A percentile compares a stretch with the other conserved stretches of the same genome.
phyloP scores from a whole-genome alignment of 148 eudicot species.

The Chenopodium album region DNA sequence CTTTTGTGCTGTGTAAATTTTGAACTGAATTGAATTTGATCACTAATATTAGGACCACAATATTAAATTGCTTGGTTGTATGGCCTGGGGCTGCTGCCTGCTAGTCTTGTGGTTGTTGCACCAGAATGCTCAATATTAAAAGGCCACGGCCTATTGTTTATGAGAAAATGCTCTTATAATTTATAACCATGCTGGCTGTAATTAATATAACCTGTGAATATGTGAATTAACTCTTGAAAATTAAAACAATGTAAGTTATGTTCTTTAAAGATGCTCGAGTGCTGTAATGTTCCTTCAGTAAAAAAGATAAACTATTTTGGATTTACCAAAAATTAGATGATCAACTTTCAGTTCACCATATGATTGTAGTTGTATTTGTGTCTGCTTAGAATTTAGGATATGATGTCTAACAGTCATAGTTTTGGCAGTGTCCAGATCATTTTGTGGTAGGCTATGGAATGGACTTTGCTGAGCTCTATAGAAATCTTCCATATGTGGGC shows the following conservation, averaged over 20 bases:
- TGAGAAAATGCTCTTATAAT: no score
- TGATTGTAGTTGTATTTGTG: background rate
- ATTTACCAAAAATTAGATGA: background rate
- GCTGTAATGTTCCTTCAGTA: background rate
- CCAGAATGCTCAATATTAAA: background rate
- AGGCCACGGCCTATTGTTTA: background rate
- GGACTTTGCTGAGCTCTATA: conserved; percentile 74
- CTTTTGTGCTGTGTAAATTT: background rate
- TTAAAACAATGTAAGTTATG: no score
- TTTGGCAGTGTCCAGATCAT: conserved; percentile 70
- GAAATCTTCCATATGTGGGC: conserved; percentile 89
- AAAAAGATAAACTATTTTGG: background rate
- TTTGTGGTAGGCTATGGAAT: conserved; percentile 92
- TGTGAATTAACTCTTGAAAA: background rate
- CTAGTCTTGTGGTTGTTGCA: background rate
- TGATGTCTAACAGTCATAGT: conserved; percentile 9
- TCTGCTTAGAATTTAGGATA: background rate
- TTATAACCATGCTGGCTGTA: background rate
- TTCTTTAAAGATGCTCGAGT: background rate
- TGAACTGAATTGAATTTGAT: background rate
- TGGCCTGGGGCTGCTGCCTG: background rate
- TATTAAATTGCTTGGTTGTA: no score
- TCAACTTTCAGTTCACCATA: no score
- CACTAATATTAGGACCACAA: background rate
- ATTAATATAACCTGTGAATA: background rate